These are phyloP conservation scores for Micractinium conductrix DNA, from an alignment of 139 green algal species.

Conservation along the genomic window DNA sequence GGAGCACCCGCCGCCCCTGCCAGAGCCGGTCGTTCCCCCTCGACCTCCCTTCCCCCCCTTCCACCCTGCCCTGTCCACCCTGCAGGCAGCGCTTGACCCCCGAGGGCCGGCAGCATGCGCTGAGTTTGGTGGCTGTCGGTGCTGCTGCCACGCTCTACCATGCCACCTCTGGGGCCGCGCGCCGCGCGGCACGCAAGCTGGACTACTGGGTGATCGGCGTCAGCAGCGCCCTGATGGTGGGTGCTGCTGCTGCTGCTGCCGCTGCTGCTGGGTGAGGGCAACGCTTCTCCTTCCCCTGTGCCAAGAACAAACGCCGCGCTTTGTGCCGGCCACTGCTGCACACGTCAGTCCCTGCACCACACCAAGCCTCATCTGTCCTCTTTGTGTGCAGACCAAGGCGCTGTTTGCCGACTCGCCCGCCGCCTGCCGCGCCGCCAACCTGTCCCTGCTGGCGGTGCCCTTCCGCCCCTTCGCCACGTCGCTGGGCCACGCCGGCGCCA, in stretches of 20 bases:
- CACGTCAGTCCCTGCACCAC: background rate
- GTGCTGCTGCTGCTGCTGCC: background rate
- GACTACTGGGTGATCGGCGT: slow-evolving; percentile 74
- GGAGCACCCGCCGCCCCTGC: too few species aligned
- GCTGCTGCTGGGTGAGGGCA: background rate
- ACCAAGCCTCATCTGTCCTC: too few species aligned
- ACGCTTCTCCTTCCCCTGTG: background rate
- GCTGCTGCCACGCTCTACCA: slow-evolving; percentile 62
- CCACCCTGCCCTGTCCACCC: background rate
- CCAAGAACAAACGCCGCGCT: too few species aligned
- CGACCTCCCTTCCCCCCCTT: too few species aligned
- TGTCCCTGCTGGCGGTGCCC: slow-evolving; percentile 59
- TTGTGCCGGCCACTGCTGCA: background rate
- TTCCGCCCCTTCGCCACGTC: slow-evolving; percentile 73
- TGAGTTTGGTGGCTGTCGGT: slow-evolving; percentile 65
- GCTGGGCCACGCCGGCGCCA: slow-evolving; percentile 27
- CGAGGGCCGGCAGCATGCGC: slow-evolving; percentile 61
- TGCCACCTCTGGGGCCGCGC: slow-evolving; percentile 48
- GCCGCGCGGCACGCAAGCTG: slow-evolving; percentile 60
- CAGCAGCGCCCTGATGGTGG: slow-evolving; percentile 53
- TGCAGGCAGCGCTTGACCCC: slow-evolving; percentile 50
- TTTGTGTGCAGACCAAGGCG: background rate
- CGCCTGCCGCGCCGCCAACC: slow-evolving; percentile 28
- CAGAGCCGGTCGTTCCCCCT: too few species aligned
- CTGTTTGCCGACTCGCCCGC: slow-evolving; percentile 49